Evolutionary conservation across 225 moss, liverwort and hornwort species (phyloP), one percentile per base, ranked within the genome.

Genomic region (Asterella californica): DNA sequence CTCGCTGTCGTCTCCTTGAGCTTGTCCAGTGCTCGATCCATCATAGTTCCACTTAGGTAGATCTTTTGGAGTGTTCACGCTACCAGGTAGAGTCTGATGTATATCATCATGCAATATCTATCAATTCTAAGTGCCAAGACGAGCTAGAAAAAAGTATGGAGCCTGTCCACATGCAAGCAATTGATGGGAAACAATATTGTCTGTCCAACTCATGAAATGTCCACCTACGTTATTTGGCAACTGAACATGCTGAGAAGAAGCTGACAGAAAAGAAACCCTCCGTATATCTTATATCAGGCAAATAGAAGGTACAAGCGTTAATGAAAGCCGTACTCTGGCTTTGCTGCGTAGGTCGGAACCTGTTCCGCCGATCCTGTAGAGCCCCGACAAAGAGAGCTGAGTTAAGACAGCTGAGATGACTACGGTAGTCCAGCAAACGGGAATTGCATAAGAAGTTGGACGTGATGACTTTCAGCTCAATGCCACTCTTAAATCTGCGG

Each of bases 1-100:
- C 83, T 89, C 89, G 25, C 85, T 85, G 60, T 89, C 89, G 14
- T n/a, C 59, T 15, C 89, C 87, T 17, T 69, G 78, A 8, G 89
- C 89, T 82, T 89, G 89, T 9, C 87, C 89, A 5, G 89, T 89
- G 82, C 89, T 89, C 15, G 87, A 87, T 22, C 89, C 89, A 74
- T 89, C 89, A 69, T 81, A 89, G 49, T 89, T 89, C 89, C 89
- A 89, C 79, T 87, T 87, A 1, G 89, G 89, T 48, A 89, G 81
- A 36, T 89, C 82, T 34, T 73, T 70, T 2, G 87, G 76, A 47
- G 73, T 78, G 0, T 33, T 85, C 37, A 87, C 79, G 33, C 81
- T 83, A 38, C 81, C 72, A 9, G 74, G 2, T 10, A 89, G 73
- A 55, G 89, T 89, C 89, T 88, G 81, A 74, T 64, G 4, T 52